These are phyloP conservation scores for Coniella lustricola DNA, from an alignment of 2,329 filamentous ascomycete species.

Conservation along the genomic window DNA sequence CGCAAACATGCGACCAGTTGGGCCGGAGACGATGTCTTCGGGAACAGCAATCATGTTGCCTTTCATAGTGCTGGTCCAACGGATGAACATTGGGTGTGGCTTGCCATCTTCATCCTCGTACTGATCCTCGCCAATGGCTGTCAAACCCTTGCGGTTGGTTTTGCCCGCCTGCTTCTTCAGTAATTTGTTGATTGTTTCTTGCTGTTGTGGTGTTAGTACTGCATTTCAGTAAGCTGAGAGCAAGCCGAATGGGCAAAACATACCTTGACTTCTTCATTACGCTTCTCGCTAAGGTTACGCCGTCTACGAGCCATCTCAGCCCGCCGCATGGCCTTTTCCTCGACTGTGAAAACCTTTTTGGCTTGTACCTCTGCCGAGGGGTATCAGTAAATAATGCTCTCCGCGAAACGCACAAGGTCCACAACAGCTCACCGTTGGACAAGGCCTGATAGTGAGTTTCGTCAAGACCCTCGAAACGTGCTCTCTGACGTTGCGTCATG, in stretches of 20 bases:
- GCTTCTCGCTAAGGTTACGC: conserved; percentile 57
- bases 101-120: conserved; percentile 21
- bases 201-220: conserved; percentile 1
- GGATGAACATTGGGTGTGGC: conserved; percentile 55
- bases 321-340: conserved; percentile 55
- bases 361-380: conserved; percentile 46
- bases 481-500: conserved; percentile 55
- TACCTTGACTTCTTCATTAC: conserved; percentile 58
- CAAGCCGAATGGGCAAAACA: conserved; percentile 9
- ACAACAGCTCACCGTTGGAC: conserved; percentile 44
- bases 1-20: conserved; percentile 53
- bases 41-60: conserved; percentile 60
- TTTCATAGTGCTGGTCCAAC: conserved; percentile 63
- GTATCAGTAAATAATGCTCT: neutral
- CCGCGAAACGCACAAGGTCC: neutral
- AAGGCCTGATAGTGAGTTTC: conserved; percentile 51
- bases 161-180: conserved; percentile 81
- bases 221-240: neutral
- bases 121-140: conserved; percentile 40
- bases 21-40: conserved; percentile 58
- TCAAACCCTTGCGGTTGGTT: conserved; percentile 48
- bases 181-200: conserved; percentile 81
- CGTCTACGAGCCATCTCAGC: conserved; percentile 56
- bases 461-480: conserved; percentile 49
- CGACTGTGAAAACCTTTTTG: conserved; percentile 55